Percentiles rank a stretch among this genome's conserved stretches.
Evolutionary conservation across 2,329 filamentous ascomycete genomes (phyloP).

Genomic region (Albifimbria verrucaria): DNA sequence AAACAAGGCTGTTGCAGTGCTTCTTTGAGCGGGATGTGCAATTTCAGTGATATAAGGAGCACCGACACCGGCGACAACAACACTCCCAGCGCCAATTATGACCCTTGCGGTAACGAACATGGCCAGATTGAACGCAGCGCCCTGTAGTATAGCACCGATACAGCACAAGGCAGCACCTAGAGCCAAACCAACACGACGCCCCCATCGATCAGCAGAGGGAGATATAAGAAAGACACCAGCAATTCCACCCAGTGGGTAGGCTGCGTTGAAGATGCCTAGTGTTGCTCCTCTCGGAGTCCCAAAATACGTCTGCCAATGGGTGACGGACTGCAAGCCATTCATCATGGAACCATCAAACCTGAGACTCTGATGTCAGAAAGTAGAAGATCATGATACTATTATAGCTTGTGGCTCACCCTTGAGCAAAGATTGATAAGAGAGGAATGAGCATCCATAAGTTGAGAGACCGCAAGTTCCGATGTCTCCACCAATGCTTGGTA

Average conservation of each 20-base stretch:
- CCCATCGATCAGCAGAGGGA: not conserved
- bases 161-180: not conserved
- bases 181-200: not conserved
- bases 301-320: not conserved
- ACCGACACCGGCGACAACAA: slow-evolving; percentile 1
- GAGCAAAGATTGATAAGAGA: not conserved
- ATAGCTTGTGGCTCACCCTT: not conserved
- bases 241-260: not conserved
- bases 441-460: not conserved
- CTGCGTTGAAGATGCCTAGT: not conserved
- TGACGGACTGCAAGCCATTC: not conserved
- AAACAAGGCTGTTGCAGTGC: slow-evolving; percentile 6
- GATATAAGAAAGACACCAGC: not conserved
- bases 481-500: not conserved
- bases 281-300: not conserved
- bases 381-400: not conserved
- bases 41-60: slow-evolving; percentile 7
- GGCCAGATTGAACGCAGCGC: slow-evolving; percentile 3
- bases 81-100: slow-evolving; percentile 4
- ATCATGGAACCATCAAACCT: not conserved
- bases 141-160: slow-evolving; percentile 1
- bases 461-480: not conserved
- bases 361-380: not conserved
- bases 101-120: slow-evolving; percentile 8
- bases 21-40: slow-evolving; percentile 2